Base-by-base conservation (phyloP, 805 yeast species). In the Jamesozyma lodderae region DNA sequence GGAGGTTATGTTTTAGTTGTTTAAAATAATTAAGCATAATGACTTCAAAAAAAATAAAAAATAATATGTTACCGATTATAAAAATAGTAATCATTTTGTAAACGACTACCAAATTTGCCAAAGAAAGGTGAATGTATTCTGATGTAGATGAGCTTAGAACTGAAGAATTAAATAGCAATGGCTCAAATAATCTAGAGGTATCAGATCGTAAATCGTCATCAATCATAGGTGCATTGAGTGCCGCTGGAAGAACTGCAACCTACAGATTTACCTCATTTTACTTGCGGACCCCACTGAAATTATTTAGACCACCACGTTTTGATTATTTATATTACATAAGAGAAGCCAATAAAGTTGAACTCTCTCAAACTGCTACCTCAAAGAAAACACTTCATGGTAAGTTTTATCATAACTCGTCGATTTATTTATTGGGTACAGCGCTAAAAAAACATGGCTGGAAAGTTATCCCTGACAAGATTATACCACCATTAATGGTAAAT, bases 401-500 rank as follows among this genome's bases (percentile, higher is more conserved):
- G 28, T 40, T 59, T 32, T 61, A 71, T 34, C 80, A 92, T 2
- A 94, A 88, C 57, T 82, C 95, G 1, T 75, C 85, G 1, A 59
- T 86, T 3, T 95, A 88, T 5, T 67, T 88, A 49, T 59, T 90
- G 22, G 66, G 75, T 33, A 73, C 73, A 38, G 94, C 94, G 0
- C 66, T 86, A 23, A 74, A 70, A 44, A 70, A 72, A 41, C 83
- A 81, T 49, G 96, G 96, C 2, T 84, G 95, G 94, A 66, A 70
- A 40, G 83, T 84, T 46, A 75, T 90, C 11, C 95, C 95, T 0
- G 83, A 84, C 25, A 51, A 62, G 35, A 78, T 87, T 1, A 59
- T 88, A 17, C 97, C 96, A 2, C 97, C 96, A 1, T 62, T 90
- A 31, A 44, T 88, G 1, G 94, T 94, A 13, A 90, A 90, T 55